Base-by-base conservation (phyloP, 352 stramenopile species). In the Pythium graminicola region DNA sequence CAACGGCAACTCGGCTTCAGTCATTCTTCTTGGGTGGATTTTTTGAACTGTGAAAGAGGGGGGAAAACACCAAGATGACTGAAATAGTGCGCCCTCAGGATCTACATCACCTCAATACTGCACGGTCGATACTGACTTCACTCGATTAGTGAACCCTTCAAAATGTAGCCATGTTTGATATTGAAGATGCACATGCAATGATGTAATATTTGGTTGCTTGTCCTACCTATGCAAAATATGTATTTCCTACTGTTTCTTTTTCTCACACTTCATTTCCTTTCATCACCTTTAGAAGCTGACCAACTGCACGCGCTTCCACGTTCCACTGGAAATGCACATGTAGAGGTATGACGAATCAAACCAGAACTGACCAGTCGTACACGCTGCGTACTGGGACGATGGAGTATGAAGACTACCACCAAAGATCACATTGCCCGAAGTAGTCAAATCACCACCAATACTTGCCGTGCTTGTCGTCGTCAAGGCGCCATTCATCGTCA, bases 1-100 rank as follows among this genome's bases (percentile, higher is more conserved):
- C 54, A 68, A 62, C 50, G 62, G 54, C 49, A 86, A 65, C 52
- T 60, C 33, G 22, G 44, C 64, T 32, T 42, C 29, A 22, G 65
- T 53, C 46, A 45, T 62, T 22, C 29, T 19, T 16, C 11, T 54
- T 17, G 16, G 17, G 16, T 17, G 38, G 20, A 44, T 11, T 16
- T 54, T 44, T 54, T 44, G 39, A 50, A 48, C 14, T 49, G 39
- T 8, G 14, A 31, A 28, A 19, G 32, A 33, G 39, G 50, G 50
- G 29, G 31, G 19, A 61, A 42, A 54, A 14, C 13, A 17, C n/a
- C 24, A 58, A n/a, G 16, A 6, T n/a, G 6, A 23, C 26, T 22
- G 13, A 14, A 56, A 31, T 56, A 56, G 49, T 36, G 49, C 8
- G 4, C 47, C 24, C 6, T 6, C 19, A 26, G 49, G 46, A 44